Evolutionary conservation across 257 asterid genomes (phyloP), one percentile per base, ranked within the genome.

Genomic region (Primulina eburnea): DNA sequence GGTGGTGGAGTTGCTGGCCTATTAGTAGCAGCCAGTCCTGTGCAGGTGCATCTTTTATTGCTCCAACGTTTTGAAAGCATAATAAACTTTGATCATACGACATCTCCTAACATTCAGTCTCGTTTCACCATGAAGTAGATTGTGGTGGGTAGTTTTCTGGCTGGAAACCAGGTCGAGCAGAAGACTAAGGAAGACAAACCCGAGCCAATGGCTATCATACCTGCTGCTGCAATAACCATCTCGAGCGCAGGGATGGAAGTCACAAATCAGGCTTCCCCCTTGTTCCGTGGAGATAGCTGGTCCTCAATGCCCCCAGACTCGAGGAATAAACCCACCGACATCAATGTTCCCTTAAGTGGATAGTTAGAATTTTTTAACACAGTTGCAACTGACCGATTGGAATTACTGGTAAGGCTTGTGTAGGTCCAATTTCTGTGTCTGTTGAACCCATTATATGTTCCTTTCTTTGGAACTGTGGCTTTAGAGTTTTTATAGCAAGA

Each of bases 1-100:
- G 98, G 98, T 0, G 98, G 98, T 43, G 96, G 97, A 47, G 95
- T 92, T 37, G 96, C 97, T 53, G 98, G 98, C 69, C 70, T 90
- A 35, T 81, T 92, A 81, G 95, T 92, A 56, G 98, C 97, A 8
- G 95, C 97, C 14, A 73, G 92, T 63, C 97, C 98, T 2, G 88
- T 90, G 66, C 95, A 90, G 97, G 98, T 90, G 77, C 2, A 17
- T 35, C 21, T 14, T 35, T 30, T 26, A 21, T 40, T 29, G 14
- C 43, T 53, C 57, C 33, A n/a, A 9, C 5, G 4, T 21, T 53
- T 18, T 67, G 53, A 38, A 38, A 38, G 2, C 50, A 38, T 38
- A 38, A 38, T 38, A 38, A 38, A 9, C 50, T 38, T 38, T 38
- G 50, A 38, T 38, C 2, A 9, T 0, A 10, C 9, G 12, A 38